Conservation (phyloP, 345 rosid species). For the Corymbia maculata region DNA sequence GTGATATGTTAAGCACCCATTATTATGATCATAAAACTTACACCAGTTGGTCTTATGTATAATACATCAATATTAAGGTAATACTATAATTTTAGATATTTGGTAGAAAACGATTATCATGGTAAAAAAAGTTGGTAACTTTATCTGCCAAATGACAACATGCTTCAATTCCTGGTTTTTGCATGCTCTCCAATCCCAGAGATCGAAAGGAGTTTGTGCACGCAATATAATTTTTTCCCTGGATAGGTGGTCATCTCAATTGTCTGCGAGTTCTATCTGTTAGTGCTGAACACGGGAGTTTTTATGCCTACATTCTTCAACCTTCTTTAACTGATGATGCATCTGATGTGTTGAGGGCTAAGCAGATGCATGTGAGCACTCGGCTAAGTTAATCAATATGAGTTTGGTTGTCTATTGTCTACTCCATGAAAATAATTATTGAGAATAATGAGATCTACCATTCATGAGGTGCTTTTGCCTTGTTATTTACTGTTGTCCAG, state of each 20-base stretch:
- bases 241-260: not conserved
- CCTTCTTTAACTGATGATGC: not conserved
- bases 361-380: not conserved
- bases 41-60: not conserved
- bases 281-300: not conserved
- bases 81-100: not conserved
- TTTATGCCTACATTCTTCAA: not conserved
- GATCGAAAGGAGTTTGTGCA: not conserved
- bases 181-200: not conserved
- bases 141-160: not conserved
- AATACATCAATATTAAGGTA: not conserved
- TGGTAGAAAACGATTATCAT: not conserved
- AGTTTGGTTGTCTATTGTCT: not conserved
- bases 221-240: not conserved
- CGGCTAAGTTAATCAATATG: not conserved
- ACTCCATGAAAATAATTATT: not conserved
- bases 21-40: not conserved
- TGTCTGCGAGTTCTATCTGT: not conserved
- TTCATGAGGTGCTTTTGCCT: not conserved
- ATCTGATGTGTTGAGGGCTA: not conserved
- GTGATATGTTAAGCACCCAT: not conserved
- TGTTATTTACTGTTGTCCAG: not conserved
- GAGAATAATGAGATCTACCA: not conserved
- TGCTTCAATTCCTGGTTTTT: not conserved
- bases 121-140: not conserved